Conservation (phyloP, 345 rosid species). For the Arabidopsis suecica region DNA sequence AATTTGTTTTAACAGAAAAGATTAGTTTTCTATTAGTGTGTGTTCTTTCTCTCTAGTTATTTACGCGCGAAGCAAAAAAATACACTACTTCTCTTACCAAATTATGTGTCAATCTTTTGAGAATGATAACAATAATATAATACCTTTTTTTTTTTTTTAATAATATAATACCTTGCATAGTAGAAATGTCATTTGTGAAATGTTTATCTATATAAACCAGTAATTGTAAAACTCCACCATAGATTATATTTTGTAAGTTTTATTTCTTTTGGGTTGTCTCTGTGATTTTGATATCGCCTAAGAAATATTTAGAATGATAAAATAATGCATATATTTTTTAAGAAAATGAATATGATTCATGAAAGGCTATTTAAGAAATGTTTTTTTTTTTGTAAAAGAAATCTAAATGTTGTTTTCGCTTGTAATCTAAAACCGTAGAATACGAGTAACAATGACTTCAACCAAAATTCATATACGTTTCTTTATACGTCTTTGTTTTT, state of each 20-base stretch:
- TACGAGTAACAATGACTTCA: slow-evolving; percentile 32
- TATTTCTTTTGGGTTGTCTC: background rate
- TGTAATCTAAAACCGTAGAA: slow-evolving; percentile 27
- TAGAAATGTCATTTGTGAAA: background rate
- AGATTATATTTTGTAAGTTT: background rate
- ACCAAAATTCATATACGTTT: slow-evolving; percentile 5
- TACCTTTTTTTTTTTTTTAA: background rate
- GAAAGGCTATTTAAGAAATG: background rate
- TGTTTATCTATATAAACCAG: no score
- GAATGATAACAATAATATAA: background rate
- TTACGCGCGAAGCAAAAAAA: no score
- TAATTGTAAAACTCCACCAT: background rate
- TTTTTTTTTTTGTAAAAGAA: no score
- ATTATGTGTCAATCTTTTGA: background rate
- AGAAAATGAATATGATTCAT: background rate
- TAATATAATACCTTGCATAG: background rate
- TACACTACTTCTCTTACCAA: no score
- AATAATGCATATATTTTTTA: background rate
- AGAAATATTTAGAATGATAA: background rate
- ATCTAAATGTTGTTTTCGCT: slow-evolving; percentile 23
- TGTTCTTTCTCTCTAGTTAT: no score
- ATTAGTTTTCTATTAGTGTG: no score
- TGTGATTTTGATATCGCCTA: background rate
- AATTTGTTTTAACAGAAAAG: no score
- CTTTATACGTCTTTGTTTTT: background rate